Evolutionary conservation across 2,329 filamentous ascomycete species (phyloP), one percentile per base, ranked within the genome.

Genomic region (Aspergillus ruber): DNA sequence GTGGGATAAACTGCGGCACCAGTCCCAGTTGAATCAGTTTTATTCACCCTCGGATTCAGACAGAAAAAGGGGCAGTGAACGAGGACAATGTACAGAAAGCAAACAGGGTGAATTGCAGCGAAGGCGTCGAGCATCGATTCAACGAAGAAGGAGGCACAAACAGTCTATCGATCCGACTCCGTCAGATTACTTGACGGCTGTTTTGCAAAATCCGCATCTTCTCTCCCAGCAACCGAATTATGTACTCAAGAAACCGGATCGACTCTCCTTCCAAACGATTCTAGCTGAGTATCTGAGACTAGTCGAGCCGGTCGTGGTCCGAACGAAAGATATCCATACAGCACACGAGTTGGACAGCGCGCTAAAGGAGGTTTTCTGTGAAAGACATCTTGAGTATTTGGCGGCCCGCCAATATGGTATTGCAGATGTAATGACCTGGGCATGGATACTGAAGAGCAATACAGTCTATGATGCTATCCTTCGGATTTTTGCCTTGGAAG

Each of bases 361-460:
- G 33, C 45, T 73, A 10, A 50, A 55, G 43, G 48, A 51, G 12
- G 60, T 71, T n/a, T 72, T 74, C 43, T 50, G 58, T 43, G 42
- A 56, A 4, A 46, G 54, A 5, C 55, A 56, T 20, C 33, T 65
- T 25, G 48, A 55, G 6, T 68, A 62, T 39, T 52, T 75, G 7
- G 53, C 44, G 6, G 36, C 50, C 17, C 58, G 62, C 43, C 60
- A 66, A 6, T 72, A 69, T 52, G 62, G 60, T 41, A 54, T 59
- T 15, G 52, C 57, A 4, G 72, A 76, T 59, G 65, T 76, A 21
- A 62, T 70, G 48, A 55, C 61, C 15, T 76, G 74, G 73, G 66
- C 71, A 15, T 76, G 74, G 74, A 65, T 76, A 18, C 56, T 76
- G 44, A 68, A 63, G 20, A 66, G 70, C 44, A 51, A 58, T 4